Evolutionary conservation across 768 basidiomycete genomes (phyloP), one percentile per base, ranked within the genome.

Genomic region (Serendipita vermifera): DNA sequence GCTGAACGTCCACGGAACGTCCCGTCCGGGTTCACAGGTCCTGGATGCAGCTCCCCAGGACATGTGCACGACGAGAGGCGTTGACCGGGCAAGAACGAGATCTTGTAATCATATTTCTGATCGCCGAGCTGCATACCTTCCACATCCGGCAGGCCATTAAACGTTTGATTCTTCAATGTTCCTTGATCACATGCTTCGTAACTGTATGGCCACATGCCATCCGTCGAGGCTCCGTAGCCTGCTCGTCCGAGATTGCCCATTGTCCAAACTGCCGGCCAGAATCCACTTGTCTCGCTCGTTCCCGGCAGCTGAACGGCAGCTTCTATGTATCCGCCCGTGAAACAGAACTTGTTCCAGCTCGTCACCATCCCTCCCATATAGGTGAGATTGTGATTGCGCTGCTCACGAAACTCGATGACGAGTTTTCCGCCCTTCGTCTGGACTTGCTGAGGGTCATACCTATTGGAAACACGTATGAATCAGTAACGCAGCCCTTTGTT

Each of bases 271-370:
- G 82, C 91, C 55, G 94, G 92, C 93, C 91, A 96, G 59, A 87
- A 74, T 4, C 91, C 91, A 9, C 83, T 77, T 13, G 75, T 73
- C 35, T 64, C 60, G 1, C 76, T 71, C 9, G 71, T 67, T 3
- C 87, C 88, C 15, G 88, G 87, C 61, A 89, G 66, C 65, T 84
- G 87, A 17, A 89, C 62, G n/a, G 74, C 77, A 2, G 84, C 79
- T 69, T 96, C 96, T 56, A 97, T 72, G 65, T 92, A 91, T 2
- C 89, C 91, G 0, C 89, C 90, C 14, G 82, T 93, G 70, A 92
- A 96, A 70, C 93, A 98, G 55, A 96, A 69, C 69, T 96, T 89
- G 70, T 96, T 94, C 92, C 93, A 96, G 11, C 82, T 77, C 61
- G 46, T 15, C 22, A 51, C 9, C 9, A 27, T 22, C 5, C 46